phyloP scores from a whole-genome alignment of 345 rosid genomes.

The Draba incana region DNA sequence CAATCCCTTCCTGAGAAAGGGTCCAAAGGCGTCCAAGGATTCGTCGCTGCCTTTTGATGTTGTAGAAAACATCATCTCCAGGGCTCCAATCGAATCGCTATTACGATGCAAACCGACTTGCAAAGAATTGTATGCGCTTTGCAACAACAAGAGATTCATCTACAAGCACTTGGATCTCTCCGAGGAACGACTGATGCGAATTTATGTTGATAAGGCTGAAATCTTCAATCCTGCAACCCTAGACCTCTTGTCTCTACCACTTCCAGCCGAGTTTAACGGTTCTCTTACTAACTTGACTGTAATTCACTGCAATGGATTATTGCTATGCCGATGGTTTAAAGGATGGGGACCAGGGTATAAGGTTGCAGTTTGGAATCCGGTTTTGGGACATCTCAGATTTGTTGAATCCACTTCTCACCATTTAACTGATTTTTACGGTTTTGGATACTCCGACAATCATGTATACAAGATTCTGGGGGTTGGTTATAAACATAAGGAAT shows the following conservation, averaged over 20 bases:
- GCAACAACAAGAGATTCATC: neutral
- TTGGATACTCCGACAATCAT: neutral
- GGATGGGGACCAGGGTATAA: too few relatives aligned
- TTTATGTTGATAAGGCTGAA: neutral
- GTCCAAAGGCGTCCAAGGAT: too few relatives aligned
- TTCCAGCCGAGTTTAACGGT: neutral
- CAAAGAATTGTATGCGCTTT: neutral
- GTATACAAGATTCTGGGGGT: neutral
- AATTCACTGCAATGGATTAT: constrained; percentile 11
- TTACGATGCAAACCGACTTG: neutral
- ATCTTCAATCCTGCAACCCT: neutral
- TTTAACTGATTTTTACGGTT: neutral
- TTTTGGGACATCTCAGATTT: neutral
- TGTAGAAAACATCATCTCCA: neutral
- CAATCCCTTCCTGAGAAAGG: too few relatives aligned
- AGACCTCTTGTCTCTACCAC: neutral
- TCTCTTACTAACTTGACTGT: too few relatives aligned
- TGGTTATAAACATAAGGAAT: neutral
- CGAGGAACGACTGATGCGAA: neutral
- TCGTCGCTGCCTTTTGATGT: constrained; percentile 3
- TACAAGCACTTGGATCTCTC: neutral
- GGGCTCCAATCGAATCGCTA: neutral
- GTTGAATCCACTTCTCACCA: neutral
- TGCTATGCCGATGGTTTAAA: neutral
- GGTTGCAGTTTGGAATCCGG: constrained; percentile 6